These are phyloP conservation scores for Shiraia sp. DNA, from an alignment of 2,329 filamentous ascomycete genomes.

Conservation along the genomic window DNA sequence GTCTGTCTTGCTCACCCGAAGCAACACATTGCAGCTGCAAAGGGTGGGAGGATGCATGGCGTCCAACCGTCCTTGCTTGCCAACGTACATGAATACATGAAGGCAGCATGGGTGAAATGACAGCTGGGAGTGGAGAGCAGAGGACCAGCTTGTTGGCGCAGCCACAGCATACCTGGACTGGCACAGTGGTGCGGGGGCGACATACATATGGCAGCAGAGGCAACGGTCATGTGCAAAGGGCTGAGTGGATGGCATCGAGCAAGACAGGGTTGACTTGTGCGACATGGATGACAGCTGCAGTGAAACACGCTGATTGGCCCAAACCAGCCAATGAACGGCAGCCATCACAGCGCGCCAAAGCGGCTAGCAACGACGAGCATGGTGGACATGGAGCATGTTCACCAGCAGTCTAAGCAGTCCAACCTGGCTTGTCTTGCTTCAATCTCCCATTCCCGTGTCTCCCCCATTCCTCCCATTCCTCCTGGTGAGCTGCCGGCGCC, in stretches of 20 bases:
- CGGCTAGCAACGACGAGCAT: slow-evolving; percentile 1
- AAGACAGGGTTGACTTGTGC: slow-evolving; percentile 14
- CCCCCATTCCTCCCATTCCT: too few species aligned
- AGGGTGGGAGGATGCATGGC: too few species aligned
- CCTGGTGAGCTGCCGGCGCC: too few species aligned
- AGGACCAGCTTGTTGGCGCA: background rate
- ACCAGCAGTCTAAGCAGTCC: slow-evolving; percentile 14
- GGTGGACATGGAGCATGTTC: slow-evolving; percentile 21
- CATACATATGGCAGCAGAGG: slow-evolving; percentile 8
- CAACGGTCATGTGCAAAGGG: slow-evolving; percentile 15
- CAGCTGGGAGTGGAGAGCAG: too few species aligned
- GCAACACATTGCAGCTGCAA: too few species aligned
- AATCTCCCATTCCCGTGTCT: too few species aligned
- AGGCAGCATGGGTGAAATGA: too few species aligned
- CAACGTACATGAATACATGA: too few species aligned
- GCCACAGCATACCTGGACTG: background rate
- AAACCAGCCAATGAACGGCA: slow-evolving; percentile 13
- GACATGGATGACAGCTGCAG: slow-evolving; percentile 25
- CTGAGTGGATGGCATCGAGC: slow-evolving; percentile 10
- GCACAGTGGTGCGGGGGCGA: slow-evolving; percentile 1
- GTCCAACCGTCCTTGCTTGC: too few species aligned
- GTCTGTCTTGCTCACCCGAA: too few species aligned
- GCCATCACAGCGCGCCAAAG: slow-evolving; percentile 1
- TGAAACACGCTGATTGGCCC: background rate
- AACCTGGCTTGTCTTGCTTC: background rate